Evolutionary conservation across 371 early-diverging fungal species (phyloP).

Genomic region (Mortierella sp.): DNA sequence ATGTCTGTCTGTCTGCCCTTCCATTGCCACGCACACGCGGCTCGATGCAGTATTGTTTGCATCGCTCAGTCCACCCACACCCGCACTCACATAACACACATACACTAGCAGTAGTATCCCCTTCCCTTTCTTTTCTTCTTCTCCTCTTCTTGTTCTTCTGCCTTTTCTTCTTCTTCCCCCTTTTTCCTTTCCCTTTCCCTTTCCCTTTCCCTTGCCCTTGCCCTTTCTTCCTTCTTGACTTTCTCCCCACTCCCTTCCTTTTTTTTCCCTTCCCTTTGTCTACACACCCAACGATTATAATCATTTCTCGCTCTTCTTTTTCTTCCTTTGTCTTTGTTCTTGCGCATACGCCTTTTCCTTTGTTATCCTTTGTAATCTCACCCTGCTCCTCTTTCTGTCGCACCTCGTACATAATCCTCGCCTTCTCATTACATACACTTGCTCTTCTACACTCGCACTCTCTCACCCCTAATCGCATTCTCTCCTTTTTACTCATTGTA

Average conservation of each 20-base stretch:
- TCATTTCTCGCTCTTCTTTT: neutral
- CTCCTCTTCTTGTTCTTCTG: neutral
- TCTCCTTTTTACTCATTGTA: neutral
- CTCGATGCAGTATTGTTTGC: neutral
- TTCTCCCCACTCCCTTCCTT: neutral
- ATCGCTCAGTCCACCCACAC: neutral
- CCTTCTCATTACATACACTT: neutral
- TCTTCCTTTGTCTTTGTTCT: neutral
- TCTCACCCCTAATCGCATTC: constrained; percentile 8
- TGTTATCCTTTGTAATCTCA: neutral
- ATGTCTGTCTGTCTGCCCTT: neutral
- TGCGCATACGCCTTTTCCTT: neutral
- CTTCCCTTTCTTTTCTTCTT: neutral
- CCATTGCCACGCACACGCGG: neutral
- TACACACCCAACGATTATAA: neutral
- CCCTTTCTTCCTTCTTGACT: neutral
- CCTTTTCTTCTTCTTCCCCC: neutral
- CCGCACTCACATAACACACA: neutral
- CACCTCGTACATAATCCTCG: constrained; percentile 9
- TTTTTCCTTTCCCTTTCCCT: neutral
- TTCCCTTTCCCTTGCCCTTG: neutral
- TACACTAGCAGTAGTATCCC: neutral
- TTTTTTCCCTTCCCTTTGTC: neutral
- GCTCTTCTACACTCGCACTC: neutral
- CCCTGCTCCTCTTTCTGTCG: neutral